A percentile compares a stretch with the other conserved stretches of the same genome.
phyloP scores from a whole-genome alignment of 495 filamentous ascomycete genomes.

The Podospora conica region DNA sequence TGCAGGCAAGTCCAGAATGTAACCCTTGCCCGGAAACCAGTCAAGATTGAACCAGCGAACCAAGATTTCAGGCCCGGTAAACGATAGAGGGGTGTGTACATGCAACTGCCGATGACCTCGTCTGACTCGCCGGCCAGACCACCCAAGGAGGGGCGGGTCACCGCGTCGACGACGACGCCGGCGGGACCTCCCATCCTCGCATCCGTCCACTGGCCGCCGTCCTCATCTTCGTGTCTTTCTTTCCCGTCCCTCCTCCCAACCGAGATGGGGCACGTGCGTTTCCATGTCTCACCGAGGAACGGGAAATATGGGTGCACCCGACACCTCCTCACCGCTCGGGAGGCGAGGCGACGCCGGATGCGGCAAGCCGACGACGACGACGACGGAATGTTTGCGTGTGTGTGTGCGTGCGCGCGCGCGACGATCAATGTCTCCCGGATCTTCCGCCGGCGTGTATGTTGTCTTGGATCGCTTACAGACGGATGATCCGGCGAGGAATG shows the following conservation, averaged over 20 bases:
- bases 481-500: neutral
- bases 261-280: neutral
- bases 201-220: neutral
- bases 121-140: neutral
- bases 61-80: neutral
- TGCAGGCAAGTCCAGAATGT: neutral
- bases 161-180: neutral
- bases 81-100: neutral
- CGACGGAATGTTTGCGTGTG: neutral
- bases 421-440: neutral
- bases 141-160: neutral
- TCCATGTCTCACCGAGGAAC: conserved; percentile 4
- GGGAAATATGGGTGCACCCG: neutral
- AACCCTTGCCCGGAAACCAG: neutral
- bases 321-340: neutral
- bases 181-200: neutral
- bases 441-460: neutral
- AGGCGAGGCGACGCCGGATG: neutral
- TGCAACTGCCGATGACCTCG: neutral
- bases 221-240: neutral
- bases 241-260: neutral
- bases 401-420: too few species aligned
- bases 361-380: neutral
- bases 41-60: neutral
- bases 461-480: neutral